Conservation (phyloP, 73 alveolate genomes). For the Paramecium biaurelia region DNA sequence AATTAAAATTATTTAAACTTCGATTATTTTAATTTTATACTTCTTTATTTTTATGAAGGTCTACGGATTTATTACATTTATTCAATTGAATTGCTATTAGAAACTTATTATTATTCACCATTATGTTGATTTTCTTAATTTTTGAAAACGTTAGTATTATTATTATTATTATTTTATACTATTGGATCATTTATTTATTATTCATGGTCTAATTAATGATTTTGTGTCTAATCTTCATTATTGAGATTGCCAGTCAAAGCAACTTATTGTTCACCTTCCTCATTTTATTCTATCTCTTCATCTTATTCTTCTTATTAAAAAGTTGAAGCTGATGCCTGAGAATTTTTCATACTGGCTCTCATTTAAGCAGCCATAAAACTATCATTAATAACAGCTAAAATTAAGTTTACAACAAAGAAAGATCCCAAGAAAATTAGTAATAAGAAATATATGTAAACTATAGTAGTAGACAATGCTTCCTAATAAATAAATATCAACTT, state of each 20-base stretch:
- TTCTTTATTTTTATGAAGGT: neutral
- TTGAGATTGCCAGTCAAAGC: neutral
- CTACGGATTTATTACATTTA: neutral
- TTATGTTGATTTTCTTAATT: neutral
- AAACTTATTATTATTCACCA: neutral
- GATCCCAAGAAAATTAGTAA: constrained; percentile 66
- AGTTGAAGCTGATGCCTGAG: neutral
- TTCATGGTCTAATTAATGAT: neutral
- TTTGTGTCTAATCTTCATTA: neutral
- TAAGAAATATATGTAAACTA: constrained; percentile 55
- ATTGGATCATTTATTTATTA: neutral
- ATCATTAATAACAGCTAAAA: constrained; percentile 75
- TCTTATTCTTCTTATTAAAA: neutral
- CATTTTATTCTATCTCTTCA: neutral
- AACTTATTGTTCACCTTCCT: neutral
- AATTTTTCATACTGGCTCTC: neutral
- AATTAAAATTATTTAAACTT: neutral
- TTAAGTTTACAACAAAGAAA: constrained; percentile 70
- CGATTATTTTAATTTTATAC: neutral
- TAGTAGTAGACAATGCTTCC: constrained; percentile 48
- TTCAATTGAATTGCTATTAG: neutral
- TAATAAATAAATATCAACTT: constrained; percentile 50
- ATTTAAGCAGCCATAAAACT: constrained; percentile 6
- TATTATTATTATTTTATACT: neutral
- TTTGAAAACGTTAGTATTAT: neutral